Percentiles rank a stretch among this genome's conserved stretches.
These are phyloP conservation scores for Forsythia suspensa DNA, from an alignment of 257 asterid genomes.

Conservation along the genomic window DNA sequence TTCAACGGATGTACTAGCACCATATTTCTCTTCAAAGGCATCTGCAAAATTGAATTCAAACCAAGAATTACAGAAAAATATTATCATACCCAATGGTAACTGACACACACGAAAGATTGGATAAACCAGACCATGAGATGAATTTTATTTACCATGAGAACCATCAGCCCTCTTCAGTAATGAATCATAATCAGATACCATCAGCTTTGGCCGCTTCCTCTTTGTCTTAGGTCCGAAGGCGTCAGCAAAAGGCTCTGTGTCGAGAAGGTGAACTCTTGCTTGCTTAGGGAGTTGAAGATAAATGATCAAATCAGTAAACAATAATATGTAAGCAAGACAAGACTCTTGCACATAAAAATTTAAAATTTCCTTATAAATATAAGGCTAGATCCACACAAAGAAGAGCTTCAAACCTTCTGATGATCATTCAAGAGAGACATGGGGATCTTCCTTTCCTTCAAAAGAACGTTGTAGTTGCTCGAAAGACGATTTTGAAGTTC, in stretches of 20 bases:
- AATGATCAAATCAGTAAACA: constrained; percentile 13
- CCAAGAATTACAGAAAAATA: constrained; percentile 7
- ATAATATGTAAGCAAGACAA: background rate
- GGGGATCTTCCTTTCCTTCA: constrained; percentile 90
- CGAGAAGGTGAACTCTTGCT: constrained; percentile 92
- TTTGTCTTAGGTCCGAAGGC: constrained; percentile 85
- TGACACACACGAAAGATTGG: background rate
- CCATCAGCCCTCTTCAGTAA: constrained; percentile 77
- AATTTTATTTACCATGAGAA: constrained; percentile 67
- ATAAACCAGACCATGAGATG: background rate
- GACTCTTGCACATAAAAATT: background rate
- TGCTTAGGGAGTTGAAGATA: constrained; percentile 49
- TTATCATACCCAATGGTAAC: background rate
- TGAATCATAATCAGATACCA: constrained; percentile 75
- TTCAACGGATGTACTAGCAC: constrained; percentile 57
- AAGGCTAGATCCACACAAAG: background rate
- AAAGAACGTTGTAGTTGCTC: constrained; percentile 76
- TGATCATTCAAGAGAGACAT: constrained; percentile 85
- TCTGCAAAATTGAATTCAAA: constrained; percentile 37
- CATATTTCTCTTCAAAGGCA: constrained; percentile 76
- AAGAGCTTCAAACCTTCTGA: constrained; percentile 63
- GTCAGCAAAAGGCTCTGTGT: constrained; percentile 86
- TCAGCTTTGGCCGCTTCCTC: constrained; percentile 79
- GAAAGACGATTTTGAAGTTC: constrained; percentile 73
- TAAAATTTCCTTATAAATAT: background rate